Percentiles rank a stretch among this genome's conserved stretches.
These are phyloP conservation scores for Fusarium albidum DNA, from an alignment of 2,329 filamentous ascomycete genomes.

Conservation along the genomic window DNA sequence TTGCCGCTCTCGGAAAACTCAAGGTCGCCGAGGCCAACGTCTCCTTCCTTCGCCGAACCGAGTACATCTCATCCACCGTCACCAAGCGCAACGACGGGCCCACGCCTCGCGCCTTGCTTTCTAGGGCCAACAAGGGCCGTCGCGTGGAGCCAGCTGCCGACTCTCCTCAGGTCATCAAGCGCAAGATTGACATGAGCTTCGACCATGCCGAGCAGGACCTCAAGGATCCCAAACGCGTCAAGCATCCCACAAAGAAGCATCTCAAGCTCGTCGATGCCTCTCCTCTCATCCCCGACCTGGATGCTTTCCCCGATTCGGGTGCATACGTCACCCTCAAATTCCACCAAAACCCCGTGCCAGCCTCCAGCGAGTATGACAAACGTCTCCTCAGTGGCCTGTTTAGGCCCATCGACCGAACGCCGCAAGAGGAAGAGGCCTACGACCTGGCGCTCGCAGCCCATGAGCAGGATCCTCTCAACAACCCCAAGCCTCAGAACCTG, in stretches of 20 bases:
- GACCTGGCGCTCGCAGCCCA: slow-evolving; percentile 60
- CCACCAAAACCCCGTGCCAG: slow-evolving; percentile 68
- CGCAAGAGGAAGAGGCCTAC: slow-evolving; percentile 62
- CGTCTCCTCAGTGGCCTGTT: slow-evolving; percentile 70
- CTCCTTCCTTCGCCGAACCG: slow-evolving; percentile 93
- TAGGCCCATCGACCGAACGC: slow-evolving; percentile 64
- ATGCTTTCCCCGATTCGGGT: slow-evolving; percentile 74
- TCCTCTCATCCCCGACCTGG: slow-evolving; percentile 70
- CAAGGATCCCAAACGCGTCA: slow-evolving; percentile 61
- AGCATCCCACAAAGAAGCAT: slow-evolving; percentile 66
- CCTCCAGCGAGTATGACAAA: slow-evolving; percentile 61
- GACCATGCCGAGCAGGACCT: slow-evolving; percentile 61
- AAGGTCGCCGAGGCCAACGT: slow-evolving; percentile 79
- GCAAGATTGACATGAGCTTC: slow-evolving; percentile 71
- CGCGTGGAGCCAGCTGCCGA: slow-evolving; percentile 66
- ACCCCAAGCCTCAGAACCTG: slow-evolving; percentile 63
- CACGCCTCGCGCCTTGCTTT: slow-evolving; percentile 49
- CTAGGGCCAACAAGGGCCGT: slow-evolving; percentile 44
- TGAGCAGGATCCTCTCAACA: slow-evolving; percentile 63
- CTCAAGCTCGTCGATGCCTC: slow-evolving; percentile 67
- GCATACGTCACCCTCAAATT: slow-evolving; percentile 77
- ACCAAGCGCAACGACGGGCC: slow-evolving; percentile 59
- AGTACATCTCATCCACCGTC: slow-evolving; percentile 81
- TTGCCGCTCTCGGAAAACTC: slow-evolving; percentile 85
- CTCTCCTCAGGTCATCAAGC: slow-evolving; percentile 72